Conservation (phyloP, 768 basidiomycete genomes). For the Plicaturopsis crispa region DNA sequence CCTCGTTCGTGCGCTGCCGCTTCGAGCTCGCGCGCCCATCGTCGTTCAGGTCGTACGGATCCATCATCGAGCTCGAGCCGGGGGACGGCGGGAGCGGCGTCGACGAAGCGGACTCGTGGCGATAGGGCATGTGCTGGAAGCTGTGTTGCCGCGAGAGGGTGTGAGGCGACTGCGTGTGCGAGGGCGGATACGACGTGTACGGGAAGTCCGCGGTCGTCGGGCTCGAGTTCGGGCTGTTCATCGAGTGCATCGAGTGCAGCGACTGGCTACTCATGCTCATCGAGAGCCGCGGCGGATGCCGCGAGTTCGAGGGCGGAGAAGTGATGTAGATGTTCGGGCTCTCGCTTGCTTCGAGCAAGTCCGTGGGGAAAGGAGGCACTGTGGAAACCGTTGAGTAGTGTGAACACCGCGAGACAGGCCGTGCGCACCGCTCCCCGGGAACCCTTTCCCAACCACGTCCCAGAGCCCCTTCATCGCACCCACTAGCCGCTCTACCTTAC, state of each 20-base stretch:
- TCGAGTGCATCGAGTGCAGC: conserved; percentile 36
- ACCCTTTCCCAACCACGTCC: conserved; percentile 52
- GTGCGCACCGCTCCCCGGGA: conserved; percentile 44
- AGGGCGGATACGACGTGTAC: conserved; percentile 24
- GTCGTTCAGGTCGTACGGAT: conserved; percentile 17
- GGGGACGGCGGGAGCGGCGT: conserved; percentile 26
- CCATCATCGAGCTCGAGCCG: conserved; percentile 12
- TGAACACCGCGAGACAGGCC: background rate
- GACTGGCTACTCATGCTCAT: conserved; percentile 25
- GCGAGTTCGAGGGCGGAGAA: conserved; percentile 43
- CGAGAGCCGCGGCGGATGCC: conserved; percentile 26
- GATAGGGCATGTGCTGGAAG: conserved; percentile 45
- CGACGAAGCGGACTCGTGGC: conserved; percentile 18
- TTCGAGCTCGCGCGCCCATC: conserved; percentile 29
- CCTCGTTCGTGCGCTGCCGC: conserved; percentile 41
- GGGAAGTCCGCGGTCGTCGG: conserved; percentile 45
- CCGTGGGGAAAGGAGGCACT: conserved; percentile 42
- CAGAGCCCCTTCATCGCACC: conserved; percentile 52
- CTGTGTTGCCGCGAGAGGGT: conserved; percentile 52
- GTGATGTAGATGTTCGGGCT: conserved; percentile 72
- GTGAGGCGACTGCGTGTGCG: conserved; percentile 29
- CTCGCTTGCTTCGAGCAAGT: conserved; percentile 44
- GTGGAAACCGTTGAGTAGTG: background rate
- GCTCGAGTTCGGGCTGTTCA: conserved; percentile 42
- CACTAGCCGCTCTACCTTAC: conserved; percentile 55